Evolutionary conservation across 495 filamentous ascomycete species (phyloP).

Genomic region (Penicillium longicatenatum): DNA sequence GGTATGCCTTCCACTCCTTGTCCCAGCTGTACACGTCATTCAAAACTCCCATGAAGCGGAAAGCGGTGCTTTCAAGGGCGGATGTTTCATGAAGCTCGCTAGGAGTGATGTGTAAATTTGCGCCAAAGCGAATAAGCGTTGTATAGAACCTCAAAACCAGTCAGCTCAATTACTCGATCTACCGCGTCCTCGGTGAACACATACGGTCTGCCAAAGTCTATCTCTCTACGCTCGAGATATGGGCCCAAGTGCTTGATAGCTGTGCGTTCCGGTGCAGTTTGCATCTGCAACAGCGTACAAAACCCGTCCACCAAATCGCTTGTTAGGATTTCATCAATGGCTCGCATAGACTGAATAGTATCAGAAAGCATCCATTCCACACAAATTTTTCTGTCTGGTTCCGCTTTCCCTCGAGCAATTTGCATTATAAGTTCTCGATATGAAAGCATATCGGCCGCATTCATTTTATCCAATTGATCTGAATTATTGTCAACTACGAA

Average conservation of each 20-base stretch:
- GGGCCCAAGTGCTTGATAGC: conserved; percentile 18
- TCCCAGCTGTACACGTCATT: conserved; percentile 33
- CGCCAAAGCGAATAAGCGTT: conserved; percentile 25
- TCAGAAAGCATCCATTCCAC: conserved; percentile 27
- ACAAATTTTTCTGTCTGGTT: conserved; percentile 9
- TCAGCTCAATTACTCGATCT: neutral
- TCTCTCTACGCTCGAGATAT: conserved; percentile 24
- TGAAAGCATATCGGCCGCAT: conserved; percentile 18
- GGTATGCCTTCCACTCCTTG: conserved; percentile 22
- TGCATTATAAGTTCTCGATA: conserved; percentile 22
- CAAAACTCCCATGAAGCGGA: conserved; percentile 22
- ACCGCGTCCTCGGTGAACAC: neutral
- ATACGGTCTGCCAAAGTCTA: conserved; percentile 23
- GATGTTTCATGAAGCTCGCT: conserved; percentile 9
- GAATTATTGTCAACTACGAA: neutral
- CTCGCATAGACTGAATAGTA: conserved; percentile 13
- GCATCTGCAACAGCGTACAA: conserved; percentile 20
- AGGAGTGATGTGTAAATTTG: conserved; percentile 13
- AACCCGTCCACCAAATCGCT: conserved; percentile 23
- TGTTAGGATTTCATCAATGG: conserved; percentile 15
- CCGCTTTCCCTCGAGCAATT: conserved; percentile 9
- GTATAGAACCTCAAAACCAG: conserved; percentile 20
- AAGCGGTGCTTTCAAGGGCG: conserved; percentile 17
- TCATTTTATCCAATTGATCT: conserved; percentile 31
- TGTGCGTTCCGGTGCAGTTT: conserved; percentile 17